Base-by-base conservation (phyloP, 331 rosid genomes). In the Acacia concinna region DNA sequence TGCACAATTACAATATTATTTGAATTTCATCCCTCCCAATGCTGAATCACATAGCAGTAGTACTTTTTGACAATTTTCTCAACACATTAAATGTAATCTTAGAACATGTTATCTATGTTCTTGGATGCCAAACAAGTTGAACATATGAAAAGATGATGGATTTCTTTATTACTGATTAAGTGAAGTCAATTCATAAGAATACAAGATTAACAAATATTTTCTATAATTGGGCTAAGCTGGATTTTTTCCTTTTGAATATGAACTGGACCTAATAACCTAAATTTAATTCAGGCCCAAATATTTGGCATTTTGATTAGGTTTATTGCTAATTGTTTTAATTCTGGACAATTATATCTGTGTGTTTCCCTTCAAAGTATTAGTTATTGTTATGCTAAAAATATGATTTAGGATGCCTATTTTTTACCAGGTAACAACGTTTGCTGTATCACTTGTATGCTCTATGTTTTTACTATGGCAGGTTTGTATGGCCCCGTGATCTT, bases 401-500 rank as follows among this genome's bases (percentile, higher is more conserved):
- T 49, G 23, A 49, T 18, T 20, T 20, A 18, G 57, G 23, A 49
- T 49, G 18, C 8, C 8, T 20, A 49, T 49, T 49, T 20, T 15
- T 80, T 13, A 18, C 62, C 38, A 57, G 68, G 25, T 47, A 60
- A 75, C 25, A 8, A 43, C 28, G 1, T 37, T 73, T 32, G 52
- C 73, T 76, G 35, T 62, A 28, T 71, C 60, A 56, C 73, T 66
- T 63, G 52, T 41, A 35, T 27, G n/a, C 35, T 76, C 64, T 23
- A 3, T 46, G 40, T 79, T 79, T 78, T 78, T 74, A 68, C 71
- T 52, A 32, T 87, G 88, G 73, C 90, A 96, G 99, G 98, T 62
- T 91, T 79, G 98, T 96, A 78, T 96, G 98, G 98, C 99, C 98
- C 14, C 99, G 99, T 86, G 99, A 96, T 88, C 97, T 96, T 75